These are phyloP conservation scores for Fulvia fulva DNA, from an alignment of 2,329 filamentous ascomycete species.

Conservation along the genomic window DNA sequence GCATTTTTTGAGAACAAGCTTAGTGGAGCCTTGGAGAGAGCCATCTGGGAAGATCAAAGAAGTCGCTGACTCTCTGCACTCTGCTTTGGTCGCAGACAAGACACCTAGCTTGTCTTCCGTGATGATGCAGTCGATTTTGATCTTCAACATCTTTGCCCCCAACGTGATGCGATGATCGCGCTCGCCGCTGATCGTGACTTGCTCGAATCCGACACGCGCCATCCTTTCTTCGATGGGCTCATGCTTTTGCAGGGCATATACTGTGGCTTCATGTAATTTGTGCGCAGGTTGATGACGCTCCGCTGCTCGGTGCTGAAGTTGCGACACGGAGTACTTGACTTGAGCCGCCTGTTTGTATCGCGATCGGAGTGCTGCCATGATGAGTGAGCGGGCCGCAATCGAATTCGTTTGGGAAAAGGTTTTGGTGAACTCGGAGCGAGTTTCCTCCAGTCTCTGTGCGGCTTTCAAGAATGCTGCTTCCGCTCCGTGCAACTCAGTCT, in stretches of 20 bases:
- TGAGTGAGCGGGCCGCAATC: too few species aligned
- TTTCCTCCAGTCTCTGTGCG: conserved; percentile 21
- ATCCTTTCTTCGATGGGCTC: neutral
- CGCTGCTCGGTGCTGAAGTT: neutral
- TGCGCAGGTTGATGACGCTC: neutral
- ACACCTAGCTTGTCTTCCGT: neutral
- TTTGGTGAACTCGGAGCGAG: neutral
- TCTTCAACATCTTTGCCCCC: neutral
- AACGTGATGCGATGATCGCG: neutral
- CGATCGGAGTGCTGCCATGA: neutral
- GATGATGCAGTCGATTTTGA: neutral
- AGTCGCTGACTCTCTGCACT: conserved; percentile 13
- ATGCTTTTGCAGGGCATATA: neutral
- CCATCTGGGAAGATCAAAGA: too few species aligned
- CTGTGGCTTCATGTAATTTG: neutral
- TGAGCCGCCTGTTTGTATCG: neutral
- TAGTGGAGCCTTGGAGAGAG: too few species aligned
- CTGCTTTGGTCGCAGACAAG: neutral
- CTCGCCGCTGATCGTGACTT: neutral
- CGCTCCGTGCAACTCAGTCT: conserved; percentile 50
- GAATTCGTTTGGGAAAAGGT: too few species aligned
- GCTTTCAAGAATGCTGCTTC: conserved; percentile 52
- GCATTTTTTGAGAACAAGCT: too few species aligned
- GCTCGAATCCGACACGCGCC: neutral
- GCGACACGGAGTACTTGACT: neutral